Percentiles rank a stretch among this genome's conserved stretches.
phyloP scores from a whole-genome alignment of 2,329 filamentous ascomycete species.

The Periconia digitata region DNA sequence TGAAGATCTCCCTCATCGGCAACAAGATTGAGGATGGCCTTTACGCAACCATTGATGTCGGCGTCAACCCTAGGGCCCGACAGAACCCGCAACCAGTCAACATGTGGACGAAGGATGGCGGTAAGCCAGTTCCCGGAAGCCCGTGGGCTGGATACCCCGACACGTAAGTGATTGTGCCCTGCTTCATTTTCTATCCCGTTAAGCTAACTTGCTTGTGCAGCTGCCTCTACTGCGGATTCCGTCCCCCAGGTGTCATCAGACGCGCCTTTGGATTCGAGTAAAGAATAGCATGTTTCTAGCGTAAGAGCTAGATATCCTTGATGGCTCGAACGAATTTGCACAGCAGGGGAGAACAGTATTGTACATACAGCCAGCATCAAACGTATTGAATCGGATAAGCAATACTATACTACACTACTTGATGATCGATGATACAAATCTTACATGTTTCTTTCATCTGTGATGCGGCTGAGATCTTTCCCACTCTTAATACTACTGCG shows the following conservation, averaged over 20 bases:
- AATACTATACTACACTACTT: too few species aligned
- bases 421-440: too few species aligned
- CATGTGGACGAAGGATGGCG: conserved; percentile 29
- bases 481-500: too few species aligned
- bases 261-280: conserved; percentile 3
- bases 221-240: conserved; percentile 21
- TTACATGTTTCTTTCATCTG: too few species aligned
- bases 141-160: conserved; percentile 34
- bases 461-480: too few species aligned
- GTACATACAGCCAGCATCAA: too few species aligned
- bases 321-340: not conserved
- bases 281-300: not conserved
- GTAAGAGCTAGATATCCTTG: not conserved
- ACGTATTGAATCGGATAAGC: too few species aligned
- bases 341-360: too few species aligned
- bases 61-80: conserved; percentile 30
- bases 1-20: conserved; percentile 60
- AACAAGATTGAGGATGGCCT: conserved; percentile 35
- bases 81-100: conserved; percentile 32
- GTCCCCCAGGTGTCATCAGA: conserved; percentile 19
- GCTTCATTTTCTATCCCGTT: too few species aligned
- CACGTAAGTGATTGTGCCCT: conserved; percentile 6
- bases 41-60: conserved; percentile 35
- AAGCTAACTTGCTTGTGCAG: conserved; percentile 1
- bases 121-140: conserved; percentile 24